phyloP scores from a whole-genome alignment of 2,329 filamentous ascomycete genomes.

The Colletotrichum tropicicola region DNA sequence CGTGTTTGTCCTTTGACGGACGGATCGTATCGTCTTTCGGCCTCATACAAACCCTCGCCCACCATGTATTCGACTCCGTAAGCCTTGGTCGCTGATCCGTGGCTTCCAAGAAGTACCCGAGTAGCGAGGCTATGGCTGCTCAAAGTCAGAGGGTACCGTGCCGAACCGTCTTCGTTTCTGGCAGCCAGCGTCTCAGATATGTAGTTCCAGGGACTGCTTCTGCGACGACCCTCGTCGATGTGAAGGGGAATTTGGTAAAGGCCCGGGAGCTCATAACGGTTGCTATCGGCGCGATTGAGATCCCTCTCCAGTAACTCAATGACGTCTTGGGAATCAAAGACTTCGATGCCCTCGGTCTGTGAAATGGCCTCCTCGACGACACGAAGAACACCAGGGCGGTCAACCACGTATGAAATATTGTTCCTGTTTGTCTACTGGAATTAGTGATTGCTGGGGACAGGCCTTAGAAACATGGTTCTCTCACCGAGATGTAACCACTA shows the following conservation, averaged over 20 bases:
- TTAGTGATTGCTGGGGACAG: too few relatives aligned
- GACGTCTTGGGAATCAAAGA: too few relatives aligned
- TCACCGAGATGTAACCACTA: background rate
- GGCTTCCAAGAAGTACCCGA: slow-evolving; percentile 42
- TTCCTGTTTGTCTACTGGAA: background rate
- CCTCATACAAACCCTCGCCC: slow-evolving; percentile 50
- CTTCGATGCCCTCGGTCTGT: too few relatives aligned
- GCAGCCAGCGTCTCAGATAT: slow-evolving; percentile 41
- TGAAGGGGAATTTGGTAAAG: too few relatives aligned
- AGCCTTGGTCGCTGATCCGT: slow-evolving; percentile 34
- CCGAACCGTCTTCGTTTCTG: slow-evolving; percentile 47
- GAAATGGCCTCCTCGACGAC: too few relatives aligned
- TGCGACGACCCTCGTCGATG: too few relatives aligned
- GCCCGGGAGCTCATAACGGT: too few relatives aligned
- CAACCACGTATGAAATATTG: too few relatives aligned
- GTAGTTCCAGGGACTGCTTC: slow-evolving; percentile 23
- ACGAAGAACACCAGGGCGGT: too few relatives aligned
- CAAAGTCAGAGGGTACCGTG: slow-evolving; percentile 53
- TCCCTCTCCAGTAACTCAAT: too few relatives aligned
- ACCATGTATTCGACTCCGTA: slow-evolving; percentile 51
- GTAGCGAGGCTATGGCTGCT: slow-evolving; percentile 45
- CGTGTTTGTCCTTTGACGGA: slow-evolving; percentile 30
- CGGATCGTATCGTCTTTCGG: slow-evolving; percentile 44
- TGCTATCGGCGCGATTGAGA: too few relatives aligned
- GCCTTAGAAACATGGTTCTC: too few relatives aligned